Evolutionary conservation across 768 basidiomycete genomes (phyloP), one percentile per base, ranked within the genome.

Genomic region (Rhodosporidiobolus odoratus): DNA sequence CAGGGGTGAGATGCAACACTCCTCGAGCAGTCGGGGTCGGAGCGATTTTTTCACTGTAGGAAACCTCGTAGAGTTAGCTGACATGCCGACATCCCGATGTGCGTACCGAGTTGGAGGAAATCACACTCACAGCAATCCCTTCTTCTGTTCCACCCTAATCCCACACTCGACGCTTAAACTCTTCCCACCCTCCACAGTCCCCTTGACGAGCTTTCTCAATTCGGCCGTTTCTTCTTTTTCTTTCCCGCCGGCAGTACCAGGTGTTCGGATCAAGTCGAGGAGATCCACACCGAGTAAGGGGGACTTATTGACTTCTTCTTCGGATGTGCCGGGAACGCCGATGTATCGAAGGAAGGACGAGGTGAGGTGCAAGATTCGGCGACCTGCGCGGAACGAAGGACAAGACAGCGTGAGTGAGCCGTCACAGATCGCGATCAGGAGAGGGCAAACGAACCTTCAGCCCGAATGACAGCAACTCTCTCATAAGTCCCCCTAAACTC

Each of bases 321-420:
- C 3, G 7, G 58, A 35, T 9, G 69, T 52, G 35, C 47, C n/a
- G n/a, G n/a, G n/a, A n/a, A n/a, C n/a, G n/a, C n/a, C n/a, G n/a
- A n/a, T n/a, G n/a, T n/a, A n/a, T n/a, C n/a, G 61, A 2, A 71
- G 65, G 69, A 71, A 66, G n/a, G 54, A 38, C 21, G 61, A 41
- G 19, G 65, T 61, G 57, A 43, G 43, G 65, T 62, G 57, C 21
- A 66, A 27, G 38, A 66, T 62, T 10, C 50, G 34, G 15, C 60
- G 60, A 50, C 38, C 65, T 71, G 58, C 19, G 17, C 19, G 48
- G 27, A 50, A 50, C 12, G 25, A n/a, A n/a, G n/a, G n/a, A n/a
- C n/a, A n/a, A 25, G 48, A 50, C 15, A 50, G 25, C 27, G 15
- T 15, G 48, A 52, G 52, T 38, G 57, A 53, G 48, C 48, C 15